A percentile compares a stretch with the other conserved stretches of the same genome.
Evolutionary conservation across 306 rosid genomes (phyloP).

Genomic region (Dryas drummondii): DNA sequence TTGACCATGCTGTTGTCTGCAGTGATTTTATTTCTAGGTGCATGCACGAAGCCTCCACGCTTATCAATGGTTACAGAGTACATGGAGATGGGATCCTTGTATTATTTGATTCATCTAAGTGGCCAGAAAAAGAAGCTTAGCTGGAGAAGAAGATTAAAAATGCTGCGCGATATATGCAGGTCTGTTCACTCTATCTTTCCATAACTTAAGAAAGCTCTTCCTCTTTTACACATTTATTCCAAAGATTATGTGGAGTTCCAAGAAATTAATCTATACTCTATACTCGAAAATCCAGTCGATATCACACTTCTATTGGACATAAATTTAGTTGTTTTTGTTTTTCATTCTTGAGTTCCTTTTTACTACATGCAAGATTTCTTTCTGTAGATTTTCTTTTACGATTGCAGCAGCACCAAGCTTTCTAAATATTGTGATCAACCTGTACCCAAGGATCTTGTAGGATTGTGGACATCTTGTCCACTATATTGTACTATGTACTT

Average conservation of each 20-base stretch:
- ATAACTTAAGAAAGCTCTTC: conserved; percentile 12
- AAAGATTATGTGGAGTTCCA: neutral
- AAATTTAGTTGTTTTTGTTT: neutral
- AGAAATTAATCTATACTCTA: neutral
- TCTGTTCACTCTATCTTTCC: conserved; percentile 28
- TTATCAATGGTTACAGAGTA: conserved; percentile 95
- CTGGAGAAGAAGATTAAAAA: conserved; percentile 85
- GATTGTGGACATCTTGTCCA: no score
- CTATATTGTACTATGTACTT: no score
- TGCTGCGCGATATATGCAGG: conserved; percentile 98
- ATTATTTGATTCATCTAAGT: conserved; percentile 83
- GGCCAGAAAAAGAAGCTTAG: conserved; percentile 92
- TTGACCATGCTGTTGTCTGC: conserved; percentile 43
- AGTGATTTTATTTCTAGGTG: conserved; percentile 98
- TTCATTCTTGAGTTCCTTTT: neutral
- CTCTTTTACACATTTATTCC: conserved; percentile 9
- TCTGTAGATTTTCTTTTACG: neutral
- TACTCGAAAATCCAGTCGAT: neutral
- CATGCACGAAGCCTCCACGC: conserved; percentile 96
- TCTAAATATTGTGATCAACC: neutral
- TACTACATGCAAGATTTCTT: no score
- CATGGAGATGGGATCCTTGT: conserved; percentile 97
- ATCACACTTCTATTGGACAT: neutral
- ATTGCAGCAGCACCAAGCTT: neutral
- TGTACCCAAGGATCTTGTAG: no score